phyloP scores from a whole-genome alignment of 1,284 basidiomycete species.

The Apiotrichum domesticum region DNA sequence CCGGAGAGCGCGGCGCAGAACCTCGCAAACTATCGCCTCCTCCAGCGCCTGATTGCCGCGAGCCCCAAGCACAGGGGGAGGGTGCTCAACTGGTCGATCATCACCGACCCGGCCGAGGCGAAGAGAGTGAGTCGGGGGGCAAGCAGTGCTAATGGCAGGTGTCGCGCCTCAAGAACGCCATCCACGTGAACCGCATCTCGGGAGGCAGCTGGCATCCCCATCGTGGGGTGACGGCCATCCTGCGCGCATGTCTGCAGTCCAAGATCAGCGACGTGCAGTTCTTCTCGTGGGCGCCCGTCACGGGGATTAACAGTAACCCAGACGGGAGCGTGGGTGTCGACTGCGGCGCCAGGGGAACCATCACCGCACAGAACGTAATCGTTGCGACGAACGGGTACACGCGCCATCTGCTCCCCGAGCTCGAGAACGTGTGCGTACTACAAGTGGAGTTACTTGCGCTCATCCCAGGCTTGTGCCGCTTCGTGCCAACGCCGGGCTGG shows the following conservation, averaged over 20 bases:
- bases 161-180: conserved; percentile 3
- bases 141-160: not conserved
- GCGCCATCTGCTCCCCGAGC: conserved; percentile 24
- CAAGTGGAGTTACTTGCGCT: not conserved
- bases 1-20: not conserved
- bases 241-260: conserved; percentile 7
- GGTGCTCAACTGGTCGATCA: not conserved
- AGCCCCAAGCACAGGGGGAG: not conserved
- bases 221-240: conserved; percentile 9
- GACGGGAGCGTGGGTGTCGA: conserved; percentile 18
- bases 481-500: conserved; percentile 24
- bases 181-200: not conserved
- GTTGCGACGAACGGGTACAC: conserved; percentile 39
- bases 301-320: not conserved
- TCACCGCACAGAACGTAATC: conserved; percentile 27
- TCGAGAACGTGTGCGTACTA: not conserved
- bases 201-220: conserved; percentile 17
- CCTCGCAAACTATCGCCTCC: not conserved
- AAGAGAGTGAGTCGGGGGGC: not conserved
- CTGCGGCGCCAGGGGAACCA: conserved; percentile 17
- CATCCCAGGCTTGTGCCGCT: conserved; percentile 20
- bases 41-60: not conserved
- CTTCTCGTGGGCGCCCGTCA: conserved; percentile 14
- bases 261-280: not conserved
- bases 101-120: not conserved